Base-by-base conservation (phyloP, 2,329 filamentous ascomycete species). In the Claviceps spartinae region DNA sequence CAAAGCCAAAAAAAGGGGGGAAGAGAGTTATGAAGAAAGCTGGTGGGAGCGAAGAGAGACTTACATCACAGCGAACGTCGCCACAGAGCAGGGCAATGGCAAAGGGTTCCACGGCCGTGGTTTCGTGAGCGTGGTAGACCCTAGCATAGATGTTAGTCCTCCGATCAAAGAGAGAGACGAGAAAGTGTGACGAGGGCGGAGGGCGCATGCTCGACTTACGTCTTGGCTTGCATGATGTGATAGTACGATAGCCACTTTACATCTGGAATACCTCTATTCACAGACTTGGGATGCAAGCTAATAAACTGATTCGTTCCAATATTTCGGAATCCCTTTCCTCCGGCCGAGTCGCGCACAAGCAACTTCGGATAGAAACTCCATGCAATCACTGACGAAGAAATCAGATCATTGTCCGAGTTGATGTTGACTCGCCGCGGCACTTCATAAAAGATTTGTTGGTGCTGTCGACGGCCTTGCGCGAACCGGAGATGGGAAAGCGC, bases 301-400 rank as follows among this genome's bases (percentile, higher is more conserved):
- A 98, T 89, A 45, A 80, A 78, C 66, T 97, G 91, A 64, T 94
- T 96, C 69, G 95, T 97, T 50, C 86, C 82, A 54, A 96, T 82
- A 59, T 96, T 97, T 52, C 90, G 83, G 75, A 90, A 86, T 13
- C 87, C 88, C 70, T 89, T 94, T 26, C 72, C 72, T 22, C 72
- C 73, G 0, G 71, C 69, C 48, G 81, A 82, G 61, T 97, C 90
- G 52, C 86, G 81, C 26, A 85, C 80, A 3, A 97, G 76, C 16
- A 98, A 78, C 61, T 95, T 96, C 1, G 93, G 93, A 62, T 98
- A 97, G 71, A 98, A 95, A 50, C 88, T 90, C 80, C 88, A 95
- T 0, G 89, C 86, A 59, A 96, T 86, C 43, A 96, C 86, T 0
- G 89, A 86, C 54, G 83, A 81, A 5, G 88, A 76, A 24, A 96